These are phyloP conservation scores for Fusarium sp. DNA, from an alignment of 2,329 filamentous ascomycete genomes.

Conservation along the genomic window DNA sequence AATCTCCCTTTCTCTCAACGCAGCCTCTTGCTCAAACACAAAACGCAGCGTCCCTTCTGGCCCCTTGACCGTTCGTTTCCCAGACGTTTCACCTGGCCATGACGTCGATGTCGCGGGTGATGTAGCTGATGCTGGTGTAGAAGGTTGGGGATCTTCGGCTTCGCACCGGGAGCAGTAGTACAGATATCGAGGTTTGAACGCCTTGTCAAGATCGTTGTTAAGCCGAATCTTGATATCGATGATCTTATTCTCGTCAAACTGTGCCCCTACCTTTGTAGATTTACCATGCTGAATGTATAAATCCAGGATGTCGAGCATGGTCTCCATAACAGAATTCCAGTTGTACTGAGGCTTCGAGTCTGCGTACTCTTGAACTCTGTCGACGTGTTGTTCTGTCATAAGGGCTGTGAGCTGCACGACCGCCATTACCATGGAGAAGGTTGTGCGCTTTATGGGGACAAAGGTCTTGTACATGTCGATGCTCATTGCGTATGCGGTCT, in stretches of 20 bases:
- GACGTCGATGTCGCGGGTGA: slow-evolving; percentile 54
- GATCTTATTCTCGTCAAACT: slow-evolving; percentile 79
- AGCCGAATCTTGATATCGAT: slow-evolving; percentile 87
- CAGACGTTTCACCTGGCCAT: slow-evolving; percentile 45
- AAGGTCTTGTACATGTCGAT: slow-evolving; percentile 94
- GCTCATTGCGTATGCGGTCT: slow-evolving; percentile 80
- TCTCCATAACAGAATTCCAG: slow-evolving; percentile 70
- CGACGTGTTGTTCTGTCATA: slow-evolving; percentile 61
- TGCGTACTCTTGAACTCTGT: slow-evolving; percentile 60
- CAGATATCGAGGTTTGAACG: slow-evolving; percentile 70
- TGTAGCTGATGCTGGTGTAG: slow-evolving; percentile 45
- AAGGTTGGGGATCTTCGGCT: slow-evolving; percentile 48
- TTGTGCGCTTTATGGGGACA: slow-evolving; percentile 88
- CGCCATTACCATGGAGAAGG: slow-evolving; percentile 84
- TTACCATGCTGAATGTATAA: slow-evolving; percentile 87
- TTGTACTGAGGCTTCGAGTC: slow-evolving; percentile 57
- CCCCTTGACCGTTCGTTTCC: slow-evolving; percentile 50
- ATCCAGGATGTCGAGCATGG: slow-evolving; percentile 88
- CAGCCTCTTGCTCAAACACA: slow-evolving; percentile 83
- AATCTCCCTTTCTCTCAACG: slow-evolving; percentile 73
- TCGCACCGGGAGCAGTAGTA: slow-evolving; percentile 66
- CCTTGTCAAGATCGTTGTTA: slow-evolving; percentile 79
- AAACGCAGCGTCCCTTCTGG: slow-evolving; percentile 85
- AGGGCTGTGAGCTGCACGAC: slow-evolving; percentile 83
- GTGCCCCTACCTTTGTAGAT: slow-evolving; percentile 76